A percentile compares a stretch with the other conserved stretches of the same genome.
These are phyloP conservation scores for Cercophora newfieldiana DNA, from an alignment of 495 filamentous ascomycete genomes.

Conservation along the genomic window DNA sequence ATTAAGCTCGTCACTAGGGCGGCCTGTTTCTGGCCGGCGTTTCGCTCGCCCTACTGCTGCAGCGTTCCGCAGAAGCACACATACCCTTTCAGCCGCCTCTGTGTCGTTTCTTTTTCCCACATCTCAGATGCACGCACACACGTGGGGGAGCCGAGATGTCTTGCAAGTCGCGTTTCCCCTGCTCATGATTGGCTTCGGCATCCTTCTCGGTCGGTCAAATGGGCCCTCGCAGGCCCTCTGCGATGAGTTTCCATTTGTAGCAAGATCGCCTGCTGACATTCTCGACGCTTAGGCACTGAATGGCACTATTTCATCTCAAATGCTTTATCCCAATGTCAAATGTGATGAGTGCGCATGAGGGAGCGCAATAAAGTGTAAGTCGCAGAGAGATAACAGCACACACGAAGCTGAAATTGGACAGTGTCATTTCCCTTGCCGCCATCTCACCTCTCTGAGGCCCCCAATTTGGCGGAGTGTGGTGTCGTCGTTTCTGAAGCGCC, in stretches of 20 bases:
- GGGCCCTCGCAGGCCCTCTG: not conserved
- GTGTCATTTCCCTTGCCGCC: constrained; percentile 15
- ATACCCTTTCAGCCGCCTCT: not conserved
- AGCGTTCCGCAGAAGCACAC: not conserved
- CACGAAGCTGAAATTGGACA: not conserved
- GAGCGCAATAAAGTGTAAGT: not conserved
- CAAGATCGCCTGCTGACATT: constrained; percentile 2
- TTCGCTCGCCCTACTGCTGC: not conserved
- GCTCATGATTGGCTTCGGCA: constrained; percentile 5
- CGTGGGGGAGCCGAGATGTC: not conserved
- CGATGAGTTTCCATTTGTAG: not conserved
- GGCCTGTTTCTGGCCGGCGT: not conserved
- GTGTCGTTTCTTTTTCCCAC: not conserved
- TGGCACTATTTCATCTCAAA: not conserved
- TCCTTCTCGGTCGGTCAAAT: not conserved
- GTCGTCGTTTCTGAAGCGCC: constrained; percentile 8
- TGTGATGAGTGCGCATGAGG: not conserved
- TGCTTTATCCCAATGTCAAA: not conserved
- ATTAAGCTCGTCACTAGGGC: not conserved
- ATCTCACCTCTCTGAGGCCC: not conserved
- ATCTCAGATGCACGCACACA: not conserved
- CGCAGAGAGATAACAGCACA: not conserved
- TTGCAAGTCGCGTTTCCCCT: not conserved
- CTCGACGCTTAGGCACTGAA: not conserved
- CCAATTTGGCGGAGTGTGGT: not conserved